Conservation (phyloP, 148 eudicot genomes). For the Polygonum aviculare region DNA sequence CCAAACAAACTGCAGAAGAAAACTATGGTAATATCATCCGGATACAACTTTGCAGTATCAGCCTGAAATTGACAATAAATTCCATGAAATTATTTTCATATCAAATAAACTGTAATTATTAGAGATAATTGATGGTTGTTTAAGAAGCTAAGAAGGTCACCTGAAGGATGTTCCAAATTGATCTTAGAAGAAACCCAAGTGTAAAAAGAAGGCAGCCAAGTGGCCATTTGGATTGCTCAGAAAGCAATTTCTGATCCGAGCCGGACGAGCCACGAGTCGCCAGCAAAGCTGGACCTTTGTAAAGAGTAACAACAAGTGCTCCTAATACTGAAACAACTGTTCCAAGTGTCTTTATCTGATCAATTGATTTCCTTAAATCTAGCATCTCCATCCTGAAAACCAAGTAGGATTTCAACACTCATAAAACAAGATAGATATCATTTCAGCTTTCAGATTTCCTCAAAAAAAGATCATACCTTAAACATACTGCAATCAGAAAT, state of each 20-base stretch:
- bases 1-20: neutral
- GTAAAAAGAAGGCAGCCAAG: neutral
- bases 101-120: neutral
- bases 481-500: neutral
- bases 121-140: neutral
- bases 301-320: slow-evolving; percentile 4
- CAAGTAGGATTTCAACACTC: neutral
- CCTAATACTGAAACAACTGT: neutral
- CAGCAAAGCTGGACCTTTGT: neutral
- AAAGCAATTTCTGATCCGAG: neutral
- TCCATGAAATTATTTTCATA: neutral
- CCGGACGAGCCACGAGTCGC: neutral
- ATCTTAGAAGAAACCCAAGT: neutral
- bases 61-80: neutral
- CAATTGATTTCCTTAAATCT: neutral
- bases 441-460: neutral
- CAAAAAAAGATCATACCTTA: neutral
- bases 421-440: neutral
- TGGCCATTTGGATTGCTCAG: neutral
- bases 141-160: neutral
- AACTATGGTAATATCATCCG: neutral
- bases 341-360: neutral
- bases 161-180: neutral
- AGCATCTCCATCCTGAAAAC: neutral
- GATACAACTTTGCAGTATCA: neutral